These are phyloP conservation scores for Tetraselmis striata DNA, from an alignment of 139 green algal genomes.

Conservation along the genomic window DNA sequence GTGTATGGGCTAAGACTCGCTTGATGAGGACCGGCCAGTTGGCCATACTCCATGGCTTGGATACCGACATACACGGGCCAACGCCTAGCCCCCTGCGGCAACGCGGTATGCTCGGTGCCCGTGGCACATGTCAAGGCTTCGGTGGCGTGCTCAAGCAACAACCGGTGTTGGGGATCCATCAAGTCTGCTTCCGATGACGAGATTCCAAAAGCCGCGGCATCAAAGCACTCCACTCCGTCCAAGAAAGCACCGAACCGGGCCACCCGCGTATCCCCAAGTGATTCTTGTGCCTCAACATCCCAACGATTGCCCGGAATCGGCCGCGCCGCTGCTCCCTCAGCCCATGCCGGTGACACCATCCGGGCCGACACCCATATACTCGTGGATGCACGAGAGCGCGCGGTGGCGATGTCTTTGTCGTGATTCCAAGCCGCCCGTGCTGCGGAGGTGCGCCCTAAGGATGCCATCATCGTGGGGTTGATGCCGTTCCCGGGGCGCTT, in stretches of 20 bases:
- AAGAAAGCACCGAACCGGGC: constrained; percentile 54
- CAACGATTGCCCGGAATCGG: neutral
- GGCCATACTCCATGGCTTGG: neutral
- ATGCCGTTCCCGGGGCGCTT: no score
- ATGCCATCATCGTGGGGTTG: no score
- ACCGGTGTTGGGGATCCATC: constrained; percentile 70
- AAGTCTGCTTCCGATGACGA: constrained; percentile 26
- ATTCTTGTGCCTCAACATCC: neutral
- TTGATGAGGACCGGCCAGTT: neutral
- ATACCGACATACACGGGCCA: neutral
- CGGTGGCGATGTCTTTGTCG: no score
- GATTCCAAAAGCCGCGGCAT: constrained; percentile 32
- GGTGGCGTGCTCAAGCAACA: constrained; percentile 47
- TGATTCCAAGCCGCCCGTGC: no score
- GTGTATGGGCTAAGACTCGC: neutral
- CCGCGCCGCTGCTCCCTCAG: neutral
- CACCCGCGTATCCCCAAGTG: neutral
- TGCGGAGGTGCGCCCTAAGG: no score
- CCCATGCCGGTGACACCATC: neutral
- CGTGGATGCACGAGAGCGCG: no score
- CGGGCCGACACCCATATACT: neutral
- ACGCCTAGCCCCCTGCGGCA: neutral
- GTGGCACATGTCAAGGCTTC: constrained; percentile 9
- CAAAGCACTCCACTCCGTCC: constrained; percentile 34
- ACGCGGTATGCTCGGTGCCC: no score